Base-by-base conservation (phyloP, 1,139 yeast species). In the Spathaspora sp. region DNA sequence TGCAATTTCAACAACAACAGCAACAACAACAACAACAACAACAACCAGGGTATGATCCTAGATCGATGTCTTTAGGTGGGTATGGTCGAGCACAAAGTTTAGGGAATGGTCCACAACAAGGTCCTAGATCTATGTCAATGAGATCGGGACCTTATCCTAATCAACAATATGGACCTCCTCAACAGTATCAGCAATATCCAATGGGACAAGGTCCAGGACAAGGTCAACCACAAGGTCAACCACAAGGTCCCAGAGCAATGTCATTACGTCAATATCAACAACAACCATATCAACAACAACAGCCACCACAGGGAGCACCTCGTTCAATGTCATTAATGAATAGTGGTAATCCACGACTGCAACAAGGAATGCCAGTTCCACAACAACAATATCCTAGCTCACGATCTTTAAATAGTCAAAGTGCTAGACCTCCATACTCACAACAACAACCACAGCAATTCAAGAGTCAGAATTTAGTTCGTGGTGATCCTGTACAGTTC, bases 251-350 rank as follows among this genome's bases (percentile, higher is more conserved):
- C 7, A 48, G 60, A 37, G 49, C 54, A 18, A 49, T 46, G 50
- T 46, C 54, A 20, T 46, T 50, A 44, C 44, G 53, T 13, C 47
- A 39, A 6, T 37, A 44, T 33, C 36, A 16, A 24, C 38, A 31
- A 7, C 43, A 41, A 11, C 43, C 15, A 40, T 18, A n/a, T 17
- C 37, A 33, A n/a, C 27, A 10, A 11, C 16, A 16, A 10, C 38
- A 29, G 31, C 43, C 33, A 16, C 43, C 38, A 16, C 44, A 42
- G 26, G 38, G 41, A 16, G 47, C 45, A 3, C 64, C 66, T 9
- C 49, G 67, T 40, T 52, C 68, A 1, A 66, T 64, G 67, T 62
- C 69, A 4, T 55, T 67, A 38, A 61, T 56, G 44, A 53, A 51
- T 37, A 45, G 43, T 18, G 40, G 47, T 33, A 46, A 48, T 26